Percentiles rank a stretch among this genome's conserved stretches.
These are phyloP conservation scores for Aspergillus bertholletiae DNA, from an alignment of 495 filamentous ascomycete genomes.

Conservation along the genomic window DNA sequence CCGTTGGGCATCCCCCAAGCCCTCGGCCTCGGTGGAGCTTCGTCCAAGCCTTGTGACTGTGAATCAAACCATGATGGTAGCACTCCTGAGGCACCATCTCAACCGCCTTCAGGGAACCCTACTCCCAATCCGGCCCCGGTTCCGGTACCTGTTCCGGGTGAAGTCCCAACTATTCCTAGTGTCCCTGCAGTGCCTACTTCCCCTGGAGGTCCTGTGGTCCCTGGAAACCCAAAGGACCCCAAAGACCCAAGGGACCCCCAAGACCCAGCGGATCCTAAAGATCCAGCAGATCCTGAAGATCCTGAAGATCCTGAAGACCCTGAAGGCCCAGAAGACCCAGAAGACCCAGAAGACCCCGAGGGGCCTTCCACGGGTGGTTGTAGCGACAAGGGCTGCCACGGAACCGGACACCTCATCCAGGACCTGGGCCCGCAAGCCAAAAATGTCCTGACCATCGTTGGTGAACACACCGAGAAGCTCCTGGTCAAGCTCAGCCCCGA, in stretches of 20 bases:
- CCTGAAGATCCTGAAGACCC: neutral
- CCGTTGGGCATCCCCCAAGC: conserved; percentile 10
- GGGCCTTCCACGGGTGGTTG: conserved; percentile 3
- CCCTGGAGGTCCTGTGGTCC: neutral
- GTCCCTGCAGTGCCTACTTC: neutral
- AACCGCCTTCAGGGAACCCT: neutral
- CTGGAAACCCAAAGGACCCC: neutral
- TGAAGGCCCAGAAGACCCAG: conserved; percentile 3
- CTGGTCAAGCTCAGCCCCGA: conserved; percentile 12
- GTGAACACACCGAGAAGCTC: conserved; percentile 15
- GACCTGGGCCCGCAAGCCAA: conserved; percentile 24
- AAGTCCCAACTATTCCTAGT: neutral
- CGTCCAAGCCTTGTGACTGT: neutral
- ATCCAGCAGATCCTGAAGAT: neutral
- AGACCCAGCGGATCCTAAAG: neutral
- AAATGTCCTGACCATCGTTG: conserved; percentile 17
- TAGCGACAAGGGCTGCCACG: conserved; percentile 15
- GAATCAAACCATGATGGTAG: neutral
- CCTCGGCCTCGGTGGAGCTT: neutral
- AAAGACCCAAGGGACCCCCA: neutral
- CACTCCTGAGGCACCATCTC: neutral
- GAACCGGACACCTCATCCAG: conserved; percentile 24
- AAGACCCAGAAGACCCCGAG: conserved; percentile 1
- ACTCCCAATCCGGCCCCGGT: neutral
- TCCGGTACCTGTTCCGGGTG: conserved; percentile 1